phyloP scores from a whole-genome alignment of 2,329 filamentous ascomycete species.

The Rhinocladiella similis region DNA sequence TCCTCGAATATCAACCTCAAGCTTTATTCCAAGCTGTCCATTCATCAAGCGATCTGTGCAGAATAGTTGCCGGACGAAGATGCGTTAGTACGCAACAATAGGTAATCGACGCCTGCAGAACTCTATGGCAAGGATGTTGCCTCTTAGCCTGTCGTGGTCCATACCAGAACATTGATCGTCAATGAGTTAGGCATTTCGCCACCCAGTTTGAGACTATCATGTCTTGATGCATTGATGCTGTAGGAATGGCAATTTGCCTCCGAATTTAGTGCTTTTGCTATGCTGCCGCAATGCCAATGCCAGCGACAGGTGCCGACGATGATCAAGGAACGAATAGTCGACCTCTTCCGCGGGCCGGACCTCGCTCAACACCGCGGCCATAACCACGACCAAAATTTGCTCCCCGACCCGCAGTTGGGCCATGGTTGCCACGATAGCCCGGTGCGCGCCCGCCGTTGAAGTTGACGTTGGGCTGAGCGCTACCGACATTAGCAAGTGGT shows the following conservation, averaged over 20 bases:
- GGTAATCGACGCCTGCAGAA: slow-evolving; percentile 15
- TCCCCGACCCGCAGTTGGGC: slow-evolving; percentile 17
- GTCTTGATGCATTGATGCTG: background rate
- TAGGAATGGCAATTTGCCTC: slow-evolving; percentile 2
- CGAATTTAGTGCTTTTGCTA: background rate
- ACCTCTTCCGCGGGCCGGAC: slow-evolving; percentile 28
- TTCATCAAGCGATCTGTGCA: background rate
- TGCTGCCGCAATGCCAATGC: slow-evolving; percentile 12
- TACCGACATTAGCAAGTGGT: slow-evolving; percentile 26
- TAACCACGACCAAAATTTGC: slow-evolving; percentile 18
- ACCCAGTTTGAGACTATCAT: background rate
- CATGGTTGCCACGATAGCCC: slow-evolving; percentile 11
- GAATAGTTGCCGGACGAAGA: background rate
- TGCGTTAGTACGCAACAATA: background rate
- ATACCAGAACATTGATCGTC: background rate
- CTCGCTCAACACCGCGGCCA: slow-evolving; percentile 25
- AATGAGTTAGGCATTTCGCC: background rate
- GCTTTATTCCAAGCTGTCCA: background rate
- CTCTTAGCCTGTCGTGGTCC: background rate
- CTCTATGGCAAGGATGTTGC: slow-evolving; percentile 4
- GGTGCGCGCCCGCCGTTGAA: slow-evolving; percentile 15
- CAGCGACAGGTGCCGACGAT: background rate
- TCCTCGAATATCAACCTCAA: background rate
- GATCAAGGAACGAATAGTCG: slow-evolving; percentile 30
- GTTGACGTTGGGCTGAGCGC: slow-evolving; percentile 13